Evolutionary conservation across 768 basidiomycete species (phyloP).

Genomic region (Trametes sanguinea): DNA sequence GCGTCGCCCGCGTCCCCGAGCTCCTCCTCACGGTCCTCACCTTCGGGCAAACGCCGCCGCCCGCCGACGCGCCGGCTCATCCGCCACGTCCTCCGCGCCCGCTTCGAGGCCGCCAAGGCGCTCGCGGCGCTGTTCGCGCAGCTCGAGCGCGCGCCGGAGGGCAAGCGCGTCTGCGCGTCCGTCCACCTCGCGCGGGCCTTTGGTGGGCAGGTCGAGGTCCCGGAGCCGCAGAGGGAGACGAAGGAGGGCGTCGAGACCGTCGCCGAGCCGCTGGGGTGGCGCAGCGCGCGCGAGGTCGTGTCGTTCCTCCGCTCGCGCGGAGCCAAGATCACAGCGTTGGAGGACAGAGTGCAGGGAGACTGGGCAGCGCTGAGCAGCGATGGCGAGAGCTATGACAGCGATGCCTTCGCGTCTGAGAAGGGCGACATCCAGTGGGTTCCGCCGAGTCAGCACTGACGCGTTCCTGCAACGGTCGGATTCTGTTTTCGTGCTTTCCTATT

Average conservation of each 20-base stretch:
- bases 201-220: slow-evolving; percentile 42
- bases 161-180: slow-evolving; percentile 49
- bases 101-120: slow-evolving; percentile 79
- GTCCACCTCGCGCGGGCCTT: slow-evolving; percentile 50
- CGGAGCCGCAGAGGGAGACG: slow-evolving; percentile 28
- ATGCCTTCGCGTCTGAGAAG: slow-evolving; percentile 15
- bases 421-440: slow-evolving; percentile 21
- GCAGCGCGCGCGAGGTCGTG: slow-evolving; percentile 72
- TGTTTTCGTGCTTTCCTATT: not conserved
- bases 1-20: slow-evolving; percentile 27
- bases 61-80: slow-evolving; percentile 84
- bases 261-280: slow-evolving; percentile 47
- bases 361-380: slow-evolving; percentile 76
- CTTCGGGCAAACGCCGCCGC: slow-evolving; percentile 34
- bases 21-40: slow-evolving; percentile 21
- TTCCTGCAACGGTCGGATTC: not conserved
- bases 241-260: slow-evolving; percentile 18
- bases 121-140: slow-evolving; percentile 73
- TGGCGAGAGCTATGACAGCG: slow-evolving; percentile 42
- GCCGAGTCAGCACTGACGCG: slow-evolving; percentile 10
- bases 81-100: slow-evolving; percentile 84
- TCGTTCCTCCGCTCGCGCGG: slow-evolving; percentile 68
- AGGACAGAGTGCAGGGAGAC: slow-evolving; percentile 52
- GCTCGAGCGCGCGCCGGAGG: slow-evolving; percentile 46
- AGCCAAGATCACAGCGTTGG: slow-evolving; percentile 62